Conservation (phyloP, 2,329 filamentous ascomycete species). For the Aspergillus neotritici region DNA sequence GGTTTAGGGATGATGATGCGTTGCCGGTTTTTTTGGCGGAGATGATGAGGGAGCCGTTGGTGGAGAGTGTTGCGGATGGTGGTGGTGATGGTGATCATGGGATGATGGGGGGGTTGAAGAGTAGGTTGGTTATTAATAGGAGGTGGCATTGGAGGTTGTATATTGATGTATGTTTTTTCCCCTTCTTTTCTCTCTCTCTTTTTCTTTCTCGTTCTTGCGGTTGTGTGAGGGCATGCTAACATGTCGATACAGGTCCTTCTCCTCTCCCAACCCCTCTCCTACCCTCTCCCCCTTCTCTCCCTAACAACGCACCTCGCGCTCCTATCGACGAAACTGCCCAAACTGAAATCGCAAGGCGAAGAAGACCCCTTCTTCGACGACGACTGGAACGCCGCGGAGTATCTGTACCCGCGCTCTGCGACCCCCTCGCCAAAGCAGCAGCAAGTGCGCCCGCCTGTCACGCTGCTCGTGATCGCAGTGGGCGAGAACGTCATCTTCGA, state of each 20-base stretch:
- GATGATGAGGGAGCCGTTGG: slow-evolving; percentile 82
- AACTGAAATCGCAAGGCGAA: slow-evolving; percentile 79
- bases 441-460: slow-evolving; percentile 67
- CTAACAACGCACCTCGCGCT: slow-evolving; percentile 91
- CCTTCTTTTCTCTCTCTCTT: slow-evolving; percentile 3
- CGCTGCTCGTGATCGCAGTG: slow-evolving; percentile 81
- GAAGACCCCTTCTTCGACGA: slow-evolving; percentile 98
- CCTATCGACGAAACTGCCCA: slow-evolving; percentile 76
- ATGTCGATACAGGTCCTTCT: slow-evolving; percentile 64
- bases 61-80: slow-evolving; percentile 62
- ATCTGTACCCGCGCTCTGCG: slow-evolving; percentile 60
- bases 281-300: slow-evolving; percentile 86
- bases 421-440: slow-evolving; percentile 7
- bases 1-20: slow-evolving; percentile 83
- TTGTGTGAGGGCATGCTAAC: slow-evolving; percentile 7
- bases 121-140: slow-evolving; percentile 76
- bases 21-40: slow-evolving; percentile 79
- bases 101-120: slow-evolving; percentile 64
- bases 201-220: background rate
- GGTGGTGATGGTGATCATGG: slow-evolving; percentile 71
- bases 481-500: slow-evolving; percentile 91
- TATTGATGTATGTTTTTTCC: slow-evolving; percentile 81
- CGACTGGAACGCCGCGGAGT: slow-evolving; percentile 82
- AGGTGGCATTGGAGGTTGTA: slow-evolving; percentile 96
- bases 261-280: slow-evolving; percentile 86